Conservation (phyloP, 2,329 filamentous ascomycete species). For the Colletotrichum destructivum region DNA sequence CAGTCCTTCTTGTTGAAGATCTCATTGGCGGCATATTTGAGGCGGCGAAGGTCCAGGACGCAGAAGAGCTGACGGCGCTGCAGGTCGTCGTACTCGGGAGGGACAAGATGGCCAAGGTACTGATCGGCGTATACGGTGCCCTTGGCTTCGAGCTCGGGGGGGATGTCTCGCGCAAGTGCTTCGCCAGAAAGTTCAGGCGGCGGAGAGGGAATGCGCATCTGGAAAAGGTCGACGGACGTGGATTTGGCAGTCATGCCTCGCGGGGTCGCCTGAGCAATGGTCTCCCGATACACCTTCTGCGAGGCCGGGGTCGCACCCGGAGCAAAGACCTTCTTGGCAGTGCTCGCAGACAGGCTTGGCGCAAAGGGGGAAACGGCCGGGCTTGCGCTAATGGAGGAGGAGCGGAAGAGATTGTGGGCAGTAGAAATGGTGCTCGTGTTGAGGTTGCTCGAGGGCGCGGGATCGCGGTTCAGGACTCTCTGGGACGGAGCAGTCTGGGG, state of each 20-base stretch:
- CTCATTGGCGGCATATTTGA: slow-evolving; percentile 74
- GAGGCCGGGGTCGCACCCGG: slow-evolving; percentile 61
- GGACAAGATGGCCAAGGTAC: slow-evolving; percentile 70
- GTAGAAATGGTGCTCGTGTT: slow-evolving; percentile 54
- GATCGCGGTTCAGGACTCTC: slow-evolving; percentile 55
- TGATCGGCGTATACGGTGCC: slow-evolving; percentile 74
- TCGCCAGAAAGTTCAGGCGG: slow-evolving; percentile 71
- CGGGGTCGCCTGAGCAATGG: slow-evolving; percentile 62
- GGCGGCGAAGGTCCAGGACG: slow-evolving; percentile 72
- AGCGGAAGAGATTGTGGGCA: slow-evolving; percentile 59
- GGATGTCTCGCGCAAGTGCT: slow-evolving; percentile 67
- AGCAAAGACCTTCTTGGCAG: slow-evolving; percentile 65
- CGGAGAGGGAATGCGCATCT: slow-evolving; percentile 72
- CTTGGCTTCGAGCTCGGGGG: slow-evolving; percentile 65
- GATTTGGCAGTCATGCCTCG: slow-evolving; percentile 66
- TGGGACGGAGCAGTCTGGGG: slow-evolving; percentile 56
- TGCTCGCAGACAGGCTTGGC: slow-evolving; percentile 61
- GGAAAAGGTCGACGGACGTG: slow-evolving; percentile 67
- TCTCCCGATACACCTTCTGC: slow-evolving; percentile 60
- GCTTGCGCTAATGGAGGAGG: slow-evolving; percentile 55
- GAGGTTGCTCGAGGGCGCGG: slow-evolving; percentile 53
- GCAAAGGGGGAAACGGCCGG: slow-evolving; percentile 57
- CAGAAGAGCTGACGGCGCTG: slow-evolving; percentile 75
- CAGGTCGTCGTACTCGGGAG: slow-evolving; percentile 70
- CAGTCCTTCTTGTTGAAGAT: slow-evolving; percentile 74